Conservation (phyloP, 352 stramenopile genomes). For the Pythium oligandrum region DNA sequence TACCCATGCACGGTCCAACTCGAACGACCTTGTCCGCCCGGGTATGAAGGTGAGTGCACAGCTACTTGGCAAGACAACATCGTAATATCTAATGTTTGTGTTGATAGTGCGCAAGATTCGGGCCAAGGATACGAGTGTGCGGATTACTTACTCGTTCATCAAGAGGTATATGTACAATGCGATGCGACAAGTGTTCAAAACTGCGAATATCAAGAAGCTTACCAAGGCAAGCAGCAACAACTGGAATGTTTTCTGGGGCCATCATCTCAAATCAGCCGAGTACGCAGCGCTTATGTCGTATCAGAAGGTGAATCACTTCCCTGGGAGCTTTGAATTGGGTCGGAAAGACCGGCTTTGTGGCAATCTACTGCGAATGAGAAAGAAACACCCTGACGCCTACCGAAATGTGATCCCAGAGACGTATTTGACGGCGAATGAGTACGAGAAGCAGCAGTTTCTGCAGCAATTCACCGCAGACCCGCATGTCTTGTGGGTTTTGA, state of each 20-base stretch:
- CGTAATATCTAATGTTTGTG: not conserved
- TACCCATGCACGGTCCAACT: constrained; percentile 42
- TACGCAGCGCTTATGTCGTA: constrained; percentile 37
- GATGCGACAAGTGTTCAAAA: constrained; percentile 49
- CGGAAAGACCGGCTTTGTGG: constrained; percentile 67
- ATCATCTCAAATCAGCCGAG: constrained; percentile 49
- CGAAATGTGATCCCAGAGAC: constrained; percentile 62
- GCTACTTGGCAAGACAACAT: not conserved
- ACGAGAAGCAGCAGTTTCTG: constrained; percentile 64
- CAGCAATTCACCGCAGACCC: constrained; percentile 35
- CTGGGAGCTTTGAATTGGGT: constrained; percentile 69
- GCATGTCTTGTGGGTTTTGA: constrained; percentile 69
- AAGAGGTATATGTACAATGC: constrained; percentile 80
- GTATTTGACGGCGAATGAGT: constrained; percentile 64
- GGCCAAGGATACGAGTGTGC: constrained; percentile 16
- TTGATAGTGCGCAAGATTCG: constrained; percentile 29
- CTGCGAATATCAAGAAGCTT: constrained; percentile 34
- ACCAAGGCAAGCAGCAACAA: constrained; percentile 15
- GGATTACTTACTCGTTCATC: constrained; percentile 49
- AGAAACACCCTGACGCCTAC: constrained; percentile 48
- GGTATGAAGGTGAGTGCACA: constrained; percentile 48
- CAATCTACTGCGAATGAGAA: constrained; percentile 59
- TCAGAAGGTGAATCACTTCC: constrained; percentile 73
- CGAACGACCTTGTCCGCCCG: constrained; percentile 35
- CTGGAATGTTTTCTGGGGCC: constrained; percentile 76